These are phyloP conservation scores for Cryptococcus deneoformans DNA, from an alignment of 1,284 basidiomycete species.

Conservation along the genomic window DNA sequence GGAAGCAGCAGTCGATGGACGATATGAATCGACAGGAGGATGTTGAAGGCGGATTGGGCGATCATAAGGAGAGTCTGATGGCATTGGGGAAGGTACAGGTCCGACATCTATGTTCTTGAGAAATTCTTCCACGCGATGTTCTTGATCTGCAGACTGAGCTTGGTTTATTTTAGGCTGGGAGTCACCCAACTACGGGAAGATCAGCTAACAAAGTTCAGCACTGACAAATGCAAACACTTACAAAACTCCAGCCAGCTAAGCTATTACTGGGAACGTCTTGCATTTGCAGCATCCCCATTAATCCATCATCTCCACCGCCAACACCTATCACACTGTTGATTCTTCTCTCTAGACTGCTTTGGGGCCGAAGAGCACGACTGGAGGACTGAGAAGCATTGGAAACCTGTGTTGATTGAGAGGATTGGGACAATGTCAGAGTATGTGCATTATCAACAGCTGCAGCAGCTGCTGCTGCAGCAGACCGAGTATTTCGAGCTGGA, in stretches of 20 bases:
- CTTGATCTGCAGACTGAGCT: background rate
- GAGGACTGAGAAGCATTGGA: background rate
- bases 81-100: background rate
- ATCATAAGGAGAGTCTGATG: background rate
- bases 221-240: constrained; percentile 1
- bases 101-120: background rate
- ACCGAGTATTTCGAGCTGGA: constrained; percentile 1
- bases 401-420: background rate
- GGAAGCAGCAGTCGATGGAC: background rate
- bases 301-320: constrained; percentile 13
- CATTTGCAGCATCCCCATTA: constrained; percentile 17
- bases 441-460: background rate
- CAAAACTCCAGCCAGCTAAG: constrained; percentile 12
- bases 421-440: background rate
- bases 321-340: constrained; percentile 12
- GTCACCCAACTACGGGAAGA: background rate
- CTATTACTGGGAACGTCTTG: constrained; percentile 7
- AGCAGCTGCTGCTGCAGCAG: background rate
- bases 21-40: background rate
- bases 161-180: background rate
- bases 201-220: no score
- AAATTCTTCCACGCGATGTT: background rate
- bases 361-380: constrained; percentile 2
- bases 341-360: constrained; percentile 9
- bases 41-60: background rate